Evolutionary conservation across 2,329 filamentous ascomycete species (phyloP).

Genomic region (Dryadomyces sulphureus): DNA sequence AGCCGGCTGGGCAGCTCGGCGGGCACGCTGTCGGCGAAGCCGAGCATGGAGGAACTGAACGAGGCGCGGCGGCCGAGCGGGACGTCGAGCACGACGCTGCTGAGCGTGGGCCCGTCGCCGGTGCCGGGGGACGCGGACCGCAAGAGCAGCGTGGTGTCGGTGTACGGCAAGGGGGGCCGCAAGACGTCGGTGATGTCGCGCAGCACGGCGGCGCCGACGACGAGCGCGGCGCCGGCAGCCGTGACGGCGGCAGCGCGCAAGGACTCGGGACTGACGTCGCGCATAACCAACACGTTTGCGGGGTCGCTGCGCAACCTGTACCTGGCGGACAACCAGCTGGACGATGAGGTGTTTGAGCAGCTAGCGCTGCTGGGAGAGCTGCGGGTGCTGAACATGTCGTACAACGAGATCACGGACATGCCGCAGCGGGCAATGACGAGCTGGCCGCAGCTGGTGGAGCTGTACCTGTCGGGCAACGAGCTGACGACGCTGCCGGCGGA

Average conservation of each 20-base stretch:
- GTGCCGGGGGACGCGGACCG: conserved; percentile 44
- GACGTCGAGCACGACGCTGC: conserved; percentile 57
- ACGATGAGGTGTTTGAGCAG: conserved; percentile 92
- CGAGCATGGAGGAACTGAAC: conserved; percentile 66
- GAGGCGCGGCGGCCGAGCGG: conserved; percentile 64
- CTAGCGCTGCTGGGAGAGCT: conserved; percentile 70
- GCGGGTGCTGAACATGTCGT: conserved; percentile 80
- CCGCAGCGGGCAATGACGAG: conserved; percentile 75
- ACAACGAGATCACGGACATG: conserved; percentile 88
- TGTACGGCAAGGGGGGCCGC: conserved; percentile 63
- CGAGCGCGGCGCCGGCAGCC: conserved; percentile 39
- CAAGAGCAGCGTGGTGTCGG: conserved; percentile 74
- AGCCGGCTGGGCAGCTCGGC: conserved; percentile 23
- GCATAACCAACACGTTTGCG: conserved; percentile 74
- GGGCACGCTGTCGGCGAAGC: conserved; percentile 37
- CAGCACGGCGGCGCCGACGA: conserved; percentile 29
- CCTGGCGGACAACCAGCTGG: conserved; percentile 83
- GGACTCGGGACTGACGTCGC: conserved; percentile 73
- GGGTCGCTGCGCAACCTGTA: conserved; percentile 72
- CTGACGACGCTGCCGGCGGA: conserved; percentile 83
- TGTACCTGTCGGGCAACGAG: conserved; percentile 92
- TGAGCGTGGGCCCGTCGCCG: conserved; percentile 65
- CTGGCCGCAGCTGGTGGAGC: conserved; percentile 79
- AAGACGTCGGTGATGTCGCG: conserved; percentile 75
- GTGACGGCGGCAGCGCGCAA: conserved; percentile 50